Base-by-base conservation (phyloP, 2,329 filamentous ascomycete species). In the Lecanicillium sp. region DNA sequence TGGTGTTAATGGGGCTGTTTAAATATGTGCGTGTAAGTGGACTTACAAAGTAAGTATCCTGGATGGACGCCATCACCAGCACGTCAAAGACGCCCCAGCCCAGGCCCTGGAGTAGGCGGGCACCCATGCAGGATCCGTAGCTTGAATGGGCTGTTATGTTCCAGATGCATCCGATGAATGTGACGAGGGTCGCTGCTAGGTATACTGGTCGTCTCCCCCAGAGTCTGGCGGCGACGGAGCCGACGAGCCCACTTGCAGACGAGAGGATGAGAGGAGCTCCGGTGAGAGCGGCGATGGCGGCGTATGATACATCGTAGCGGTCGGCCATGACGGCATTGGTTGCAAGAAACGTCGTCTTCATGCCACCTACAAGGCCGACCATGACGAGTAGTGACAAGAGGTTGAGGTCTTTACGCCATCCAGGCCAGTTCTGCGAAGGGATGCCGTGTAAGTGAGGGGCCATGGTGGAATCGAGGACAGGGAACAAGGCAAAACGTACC, bases 1-100 rank as follows among this genome's bases (percentile, higher is more conserved):
- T n/a, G n/a, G 15, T 12, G 49, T 62, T 27, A 57, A 53, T 33
- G 10, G 12, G 18, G 12, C n/a, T n/a, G 12, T 2, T 14, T 9
- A 19, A 27, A n/a, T 18, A 32, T n/a, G 14, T 25, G 7, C 18
- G 4, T 15, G 2, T 14, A 29, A 10, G 4, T 17, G 3, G 9
- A 54, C 69, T 55, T 52, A 77, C 73, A 49, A 74, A 78, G 51
- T 68, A 79, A 2, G 70, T 71, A 46, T 79, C 75, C 33, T 73
- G 65, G 35, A 79, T 70, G 2, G 69, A 71, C 2, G 63, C 65
- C 22, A 70, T 55, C 20, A 75, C 59, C 29, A 79, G 54, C 5
- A 65, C 68, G 46, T 79, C 75, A 43, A 78, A 74, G 10, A 69
- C 66, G 5, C 74, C 74, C 70, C 75, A 77, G n/a, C 69, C 74